Evolutionary conservation across 805 yeast species (phyloP), one percentile per base, ranked within the genome.

Genomic region (Clavispora vitiphila): DNA sequence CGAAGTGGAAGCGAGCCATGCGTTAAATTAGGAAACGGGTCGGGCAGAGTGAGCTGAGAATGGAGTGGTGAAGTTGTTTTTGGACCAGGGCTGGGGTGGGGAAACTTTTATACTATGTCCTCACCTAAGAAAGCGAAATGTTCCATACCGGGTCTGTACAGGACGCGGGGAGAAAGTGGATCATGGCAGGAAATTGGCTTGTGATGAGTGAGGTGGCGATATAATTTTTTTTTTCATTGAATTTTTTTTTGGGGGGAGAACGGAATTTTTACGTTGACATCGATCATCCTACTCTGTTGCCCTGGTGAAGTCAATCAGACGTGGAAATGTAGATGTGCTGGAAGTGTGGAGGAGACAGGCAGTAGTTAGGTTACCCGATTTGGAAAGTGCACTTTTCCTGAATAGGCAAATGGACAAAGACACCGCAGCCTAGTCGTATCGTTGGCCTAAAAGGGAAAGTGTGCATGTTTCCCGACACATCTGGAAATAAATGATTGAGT

Each of bases 1-100:
- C 77, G 55, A 79, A 77, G 55, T 75, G 77, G 59, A 78, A 78
- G 18, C 81, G 76, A 15, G 81, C 77, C 81, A 77, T 77, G 16
- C 34, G 26, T 11, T 29, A 7, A 16, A 16, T 15, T 15, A 29
- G 19, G 10, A 29, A 29, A 10, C 32, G 11, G 19, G 11, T 29
- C 16, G 16, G 30, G 31, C 29, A 24, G 23, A 35, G 11, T 15
- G 9, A 16, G 9, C 32, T 29, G 32, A 5, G 12, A 16, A n/a
- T n/a, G n/a, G n/a, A n/a, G n/a, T n/a, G n/a, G n/a, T n/a, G n/a
- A n/a, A 29, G 14, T 11, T 29, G n/a, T 8, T 16, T 29, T 15
- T 8, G 16, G 9, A 16, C n/a, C n/a, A 29, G 16, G 20, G 20
- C 32, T 12, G 32, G 32, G 20, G 20, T 15, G 32, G 32, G 19